Evolutionary conservation across 2,329 filamentous ascomycete genomes (phyloP).

Genomic region (Verticillium longisporum): DNA sequence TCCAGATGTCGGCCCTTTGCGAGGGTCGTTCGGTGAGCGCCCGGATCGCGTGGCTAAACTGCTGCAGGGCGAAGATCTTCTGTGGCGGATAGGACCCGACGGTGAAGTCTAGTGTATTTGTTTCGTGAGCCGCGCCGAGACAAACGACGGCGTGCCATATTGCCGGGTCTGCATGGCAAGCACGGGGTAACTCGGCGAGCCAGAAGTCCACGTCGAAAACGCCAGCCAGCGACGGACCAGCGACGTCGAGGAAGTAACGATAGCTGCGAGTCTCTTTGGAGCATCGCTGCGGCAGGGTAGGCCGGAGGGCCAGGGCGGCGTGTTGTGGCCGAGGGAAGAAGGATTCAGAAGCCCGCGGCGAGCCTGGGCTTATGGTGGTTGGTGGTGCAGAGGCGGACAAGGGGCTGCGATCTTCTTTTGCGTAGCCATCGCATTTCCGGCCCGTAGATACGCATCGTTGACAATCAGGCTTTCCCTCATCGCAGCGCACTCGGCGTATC

Average conservation of each 20-base stretch:
- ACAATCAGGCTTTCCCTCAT: slow-evolving; percentile 11
- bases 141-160: slow-evolving; percentile 16
- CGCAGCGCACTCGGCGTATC: slow-evolving; percentile 10
- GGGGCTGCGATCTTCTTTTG: background rate
- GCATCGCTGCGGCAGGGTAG: slow-evolving; percentile 2
- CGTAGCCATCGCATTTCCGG: slow-evolving; percentile 10
- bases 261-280: slow-evolving; percentile 7
- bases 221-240: slow-evolving; percentile 11
- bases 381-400: background rate
- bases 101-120: background rate
- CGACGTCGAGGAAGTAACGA: slow-evolving; percentile 12
- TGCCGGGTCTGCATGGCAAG: slow-evolving; percentile 11
- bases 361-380: background rate
- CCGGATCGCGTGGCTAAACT: slow-evolving; percentile 12
- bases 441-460: slow-evolving; percentile 9
- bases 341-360: background rate
- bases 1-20: slow-evolving; percentile 2
- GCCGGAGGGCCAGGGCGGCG: background rate
- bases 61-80: slow-evolving; percentile 7
- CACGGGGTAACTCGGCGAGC: slow-evolving; percentile 8
- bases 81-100: background rate
- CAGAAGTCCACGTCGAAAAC: slow-evolving; percentile 15
- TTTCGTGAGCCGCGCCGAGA: slow-evolving; percentile 13
- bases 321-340: background rate
- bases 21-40: slow-evolving; percentile 2